Percentiles rank a stretch among this genome's conserved stretches.
Evolutionary conservation across 805 yeast species (phyloP).

Genomic region (Blastobotrys parvus): DNA sequence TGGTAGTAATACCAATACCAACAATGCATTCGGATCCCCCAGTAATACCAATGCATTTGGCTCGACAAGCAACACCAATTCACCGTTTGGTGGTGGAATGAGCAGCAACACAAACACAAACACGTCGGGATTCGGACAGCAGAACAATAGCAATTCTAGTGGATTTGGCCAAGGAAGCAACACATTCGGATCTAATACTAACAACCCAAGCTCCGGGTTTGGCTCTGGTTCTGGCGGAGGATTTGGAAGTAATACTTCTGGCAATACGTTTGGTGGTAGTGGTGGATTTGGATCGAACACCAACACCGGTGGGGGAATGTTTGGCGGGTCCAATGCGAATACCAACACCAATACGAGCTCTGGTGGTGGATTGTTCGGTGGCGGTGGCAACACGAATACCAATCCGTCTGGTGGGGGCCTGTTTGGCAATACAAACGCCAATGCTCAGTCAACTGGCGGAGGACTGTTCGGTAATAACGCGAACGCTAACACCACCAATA

Average conservation of each 20-base stretch:
- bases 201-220: background rate
- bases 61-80: conserved; percentile 16
- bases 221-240: conserved; percentile 3
- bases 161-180: too few relatives aligned
- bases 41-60: too few relatives aligned
- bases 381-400: conserved; percentile 4
- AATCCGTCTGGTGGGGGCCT: conserved; percentile 27
- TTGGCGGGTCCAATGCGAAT: conserved; percentile 16
- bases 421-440: conserved; percentile 27
- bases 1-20: conserved; percentile 1
- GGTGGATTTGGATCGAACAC: conserved; percentile 13
- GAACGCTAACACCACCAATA: conserved; percentile 7
- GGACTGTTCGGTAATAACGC: conserved; percentile 3
- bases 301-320: conserved; percentile 19
- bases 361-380: conserved; percentile 32
- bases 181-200: conserved; percentile 3
- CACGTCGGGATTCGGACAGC: too few relatives aligned
- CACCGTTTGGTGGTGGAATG: conserved; percentile 12
- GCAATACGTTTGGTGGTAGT: too few relatives aligned
- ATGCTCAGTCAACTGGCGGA: conserved; percentile 1
- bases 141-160: too few relatives aligned
- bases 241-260: conserved; percentile 5
- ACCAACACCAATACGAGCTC: conserved; percentile 13
- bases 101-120: conserved; percentile 1
- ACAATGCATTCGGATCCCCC: conserved; percentile 1